A percentile compares a stretch with the other conserved stretches of the same genome.
These are phyloP conservation scores for Ophiostoma triangulosporum DNA, from an alignment of 2,329 filamentous ascomycete species.

Conservation along the genomic window DNA sequence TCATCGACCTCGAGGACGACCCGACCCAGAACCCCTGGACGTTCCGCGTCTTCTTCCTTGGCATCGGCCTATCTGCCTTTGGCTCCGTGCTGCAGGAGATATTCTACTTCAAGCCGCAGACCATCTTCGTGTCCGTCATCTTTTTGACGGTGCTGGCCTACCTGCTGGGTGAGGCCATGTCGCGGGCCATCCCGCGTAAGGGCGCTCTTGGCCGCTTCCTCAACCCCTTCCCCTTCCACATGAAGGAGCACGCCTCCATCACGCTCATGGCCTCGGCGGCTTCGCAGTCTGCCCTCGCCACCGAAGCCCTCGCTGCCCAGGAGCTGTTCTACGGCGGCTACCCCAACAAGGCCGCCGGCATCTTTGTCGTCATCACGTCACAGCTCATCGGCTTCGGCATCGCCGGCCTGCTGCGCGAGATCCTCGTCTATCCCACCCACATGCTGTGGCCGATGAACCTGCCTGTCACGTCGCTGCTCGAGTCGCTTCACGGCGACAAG, in stretches of 20 bases:
- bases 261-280: conserved; percentile 15
- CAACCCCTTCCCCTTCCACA: conserved; percentile 17
- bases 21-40: conserved; percentile 15
- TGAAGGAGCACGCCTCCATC: conserved; percentile 16
- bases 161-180: conserved; percentile 23
- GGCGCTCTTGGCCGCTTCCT: conserved; percentile 20
- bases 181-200: conserved; percentile 18
- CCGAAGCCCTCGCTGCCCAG: conserved; percentile 31
- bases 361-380: conserved; percentile 33
- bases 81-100: conserved; percentile 29
- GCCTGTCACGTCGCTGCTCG: conserved; percentile 16
- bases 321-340: conserved; percentile 30
- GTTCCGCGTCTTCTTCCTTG: conserved; percentile 11
- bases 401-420: conserved; percentile 31
- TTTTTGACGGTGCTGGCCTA: conserved; percentile 32
- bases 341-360: conserved; percentile 24
- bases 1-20: conserved; percentile 15
- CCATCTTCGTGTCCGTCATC: conserved; percentile 28
- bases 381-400: conserved; percentile 36
- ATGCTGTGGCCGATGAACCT: conserved; percentile 29
- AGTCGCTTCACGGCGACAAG: conserved; percentile 17
- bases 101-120: conserved; percentile 34
- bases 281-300: conserved; percentile 16
- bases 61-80: conserved; percentile 19
- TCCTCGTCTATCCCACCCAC: conserved; percentile 33